Percentiles rank a stretch among this genome's conserved stretches.
These are phyloP conservation scores for Ministeria vibrans DNA, from an alignment of 78 protist genomes.

Conservation along the genomic window DNA sequence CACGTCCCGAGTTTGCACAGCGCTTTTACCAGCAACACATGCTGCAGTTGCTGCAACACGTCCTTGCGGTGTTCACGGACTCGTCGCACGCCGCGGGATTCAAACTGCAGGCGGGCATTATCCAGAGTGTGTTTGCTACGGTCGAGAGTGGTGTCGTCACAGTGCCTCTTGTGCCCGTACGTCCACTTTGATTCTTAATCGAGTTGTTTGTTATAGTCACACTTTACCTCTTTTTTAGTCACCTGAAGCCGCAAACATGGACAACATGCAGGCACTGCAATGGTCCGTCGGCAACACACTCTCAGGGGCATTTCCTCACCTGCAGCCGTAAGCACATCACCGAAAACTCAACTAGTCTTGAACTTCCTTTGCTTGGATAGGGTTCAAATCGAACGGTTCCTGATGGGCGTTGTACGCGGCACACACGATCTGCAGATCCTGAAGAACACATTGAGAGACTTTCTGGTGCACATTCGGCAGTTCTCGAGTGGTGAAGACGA, in stretches of 20 bases:
- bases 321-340: not conserved
- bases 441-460: conserved; percentile 22
- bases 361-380: not conserved
- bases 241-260: not conserved
- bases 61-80: conserved; percentile 70
- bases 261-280: not conserved
- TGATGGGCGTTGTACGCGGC: not conserved
- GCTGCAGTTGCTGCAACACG: conserved; percentile 36
- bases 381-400: not conserved
- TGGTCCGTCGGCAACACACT: not conserved
- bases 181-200: not conserved
- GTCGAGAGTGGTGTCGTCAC: not conserved
- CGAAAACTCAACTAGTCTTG: too few species aligned
- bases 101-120: conserved; percentile 28
- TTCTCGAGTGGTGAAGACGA: not conserved
- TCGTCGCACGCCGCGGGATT: conserved; percentile 53
- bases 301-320: not conserved
- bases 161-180: not conserved
- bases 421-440: not conserved
- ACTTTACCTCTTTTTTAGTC: not conserved
- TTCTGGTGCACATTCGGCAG: not conserved
- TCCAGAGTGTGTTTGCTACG: conserved; percentile 3
- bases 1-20: not conserved
- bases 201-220: not conserved
- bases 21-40: conserved; percentile 40